Conservation (phyloP, 352 stramenopile genomes). For the Phytophthora kernoviae region DNA sequence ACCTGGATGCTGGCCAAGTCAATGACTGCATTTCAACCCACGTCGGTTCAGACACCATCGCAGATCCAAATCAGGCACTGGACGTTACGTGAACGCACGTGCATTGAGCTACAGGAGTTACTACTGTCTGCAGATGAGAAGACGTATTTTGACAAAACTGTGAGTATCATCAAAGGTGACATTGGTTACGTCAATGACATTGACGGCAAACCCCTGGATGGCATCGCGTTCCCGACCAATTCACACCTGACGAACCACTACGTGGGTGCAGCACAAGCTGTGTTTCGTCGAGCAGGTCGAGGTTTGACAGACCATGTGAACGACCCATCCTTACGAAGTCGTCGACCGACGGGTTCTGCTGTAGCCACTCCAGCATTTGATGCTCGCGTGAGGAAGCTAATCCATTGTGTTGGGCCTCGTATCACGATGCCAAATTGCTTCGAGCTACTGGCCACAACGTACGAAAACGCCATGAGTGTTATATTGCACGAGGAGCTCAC, state of each 20-base stretch:
- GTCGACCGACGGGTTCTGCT: conserved; percentile 36
- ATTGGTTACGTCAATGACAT: conserved; percentile 41
- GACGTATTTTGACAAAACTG: conserved; percentile 25
- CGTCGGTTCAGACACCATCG: no score
- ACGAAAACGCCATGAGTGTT: conserved; percentile 44
- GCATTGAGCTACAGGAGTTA: conserved; percentile 43
- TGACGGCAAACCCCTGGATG: conserved; percentile 37
- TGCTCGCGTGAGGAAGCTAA: conserved; percentile 46
- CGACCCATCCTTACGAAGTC: conserved; percentile 33
- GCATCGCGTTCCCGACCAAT: conserved; percentile 57
- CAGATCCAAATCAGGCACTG: no score
- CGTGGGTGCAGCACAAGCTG: conserved; percentile 42
- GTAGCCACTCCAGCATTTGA: conserved; percentile 58
- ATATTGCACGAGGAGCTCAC: conserved; percentile 42
- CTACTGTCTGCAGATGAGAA: conserved; percentile 36
- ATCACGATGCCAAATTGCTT: conserved; percentile 37
- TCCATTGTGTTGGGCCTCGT: conserved; percentile 63
- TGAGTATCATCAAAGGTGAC: conserved; percentile 41
- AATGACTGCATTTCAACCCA: neutral
- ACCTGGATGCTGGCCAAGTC: no score
- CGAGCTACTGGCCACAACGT: conserved; percentile 45
- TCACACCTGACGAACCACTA: conserved; percentile 42
- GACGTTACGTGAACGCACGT: conserved; percentile 25
- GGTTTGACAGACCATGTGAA: conserved; percentile 40
- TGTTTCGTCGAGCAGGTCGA: conserved; percentile 50